Evolutionary conservation across 1,284 basidiomycete genomes (phyloP).

Genomic region (Trichosporon sp.): DNA sequence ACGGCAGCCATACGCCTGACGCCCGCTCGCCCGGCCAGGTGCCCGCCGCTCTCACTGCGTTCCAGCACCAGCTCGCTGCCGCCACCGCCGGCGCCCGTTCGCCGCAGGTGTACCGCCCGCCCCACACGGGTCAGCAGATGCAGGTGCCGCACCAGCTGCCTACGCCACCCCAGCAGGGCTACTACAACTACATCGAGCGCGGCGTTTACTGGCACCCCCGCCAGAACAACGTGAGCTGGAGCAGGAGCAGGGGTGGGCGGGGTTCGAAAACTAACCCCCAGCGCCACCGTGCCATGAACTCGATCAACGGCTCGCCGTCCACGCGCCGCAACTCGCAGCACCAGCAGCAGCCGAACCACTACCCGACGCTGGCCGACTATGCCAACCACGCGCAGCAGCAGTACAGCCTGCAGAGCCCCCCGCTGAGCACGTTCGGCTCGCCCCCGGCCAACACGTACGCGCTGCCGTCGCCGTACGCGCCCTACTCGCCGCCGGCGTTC

Average conservation of each 20-base stretch:
- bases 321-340: conserved; percentile 6
- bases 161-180: conserved; percentile 3
- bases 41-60: not conserved
- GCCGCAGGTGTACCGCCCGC: conserved; percentile 7
- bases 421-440: conserved; percentile 2
- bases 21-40: not conserved
- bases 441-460: conserved; percentile 15
- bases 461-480: conserved; percentile 25
- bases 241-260: not conserved
- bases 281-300: conserved; percentile 11
- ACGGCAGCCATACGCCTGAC: not conserved
- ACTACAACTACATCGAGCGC: conserved; percentile 7
- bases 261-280: conserved; percentile 3
- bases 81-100: not conserved
- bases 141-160: not conserved
- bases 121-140: conserved; percentile 15
- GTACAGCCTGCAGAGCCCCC: conserved; percentile 10
- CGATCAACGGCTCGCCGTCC: conserved; percentile 1
- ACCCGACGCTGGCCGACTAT: not conserved
- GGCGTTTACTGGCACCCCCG: conserved; percentile 6
- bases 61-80: conserved; percentile 5
- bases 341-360: conserved; percentile 3
- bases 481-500: conserved; percentile 10
- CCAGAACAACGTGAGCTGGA: conserved; percentile 5
- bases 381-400: conserved; percentile 1